These are phyloP conservation scores for Rhypophila decipiens DNA, from an alignment of 495 filamentous ascomycete genomes.

Conservation along the genomic window DNA sequence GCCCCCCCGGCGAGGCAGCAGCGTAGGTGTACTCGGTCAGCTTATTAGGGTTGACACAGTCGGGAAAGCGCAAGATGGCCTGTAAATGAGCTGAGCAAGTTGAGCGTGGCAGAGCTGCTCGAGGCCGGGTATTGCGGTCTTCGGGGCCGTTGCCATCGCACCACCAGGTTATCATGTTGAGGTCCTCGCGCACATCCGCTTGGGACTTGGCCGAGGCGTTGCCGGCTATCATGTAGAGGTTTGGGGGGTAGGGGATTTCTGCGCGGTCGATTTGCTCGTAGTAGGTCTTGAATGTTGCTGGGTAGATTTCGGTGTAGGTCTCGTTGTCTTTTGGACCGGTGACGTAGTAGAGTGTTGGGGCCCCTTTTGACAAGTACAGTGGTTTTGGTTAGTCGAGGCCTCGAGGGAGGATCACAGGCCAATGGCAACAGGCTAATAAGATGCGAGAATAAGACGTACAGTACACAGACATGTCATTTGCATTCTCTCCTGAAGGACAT, in stretches of 20 bases:
- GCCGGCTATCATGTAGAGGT: constrained; percentile 30
- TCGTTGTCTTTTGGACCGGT: constrained; percentile 25
- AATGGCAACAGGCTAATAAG: too few species aligned
- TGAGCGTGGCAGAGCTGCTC: constrained; percentile 23
- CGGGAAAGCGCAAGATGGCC: constrained; percentile 28
- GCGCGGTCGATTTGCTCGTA: constrained; percentile 75
- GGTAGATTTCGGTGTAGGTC: constrained; percentile 32
- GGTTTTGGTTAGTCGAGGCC: not conserved
- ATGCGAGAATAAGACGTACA: constrained; percentile 3
- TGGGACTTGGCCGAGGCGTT: constrained; percentile 27
- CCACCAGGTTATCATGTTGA: constrained; percentile 31
- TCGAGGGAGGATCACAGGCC: not conserved
- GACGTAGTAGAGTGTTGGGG: constrained; percentile 31
- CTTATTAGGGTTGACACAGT: constrained; percentile 25
- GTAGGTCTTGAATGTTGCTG: constrained; percentile 31
- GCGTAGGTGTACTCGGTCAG: constrained; percentile 29
- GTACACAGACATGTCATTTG: constrained; percentile 31
- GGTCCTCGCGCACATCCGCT: constrained; percentile 25
- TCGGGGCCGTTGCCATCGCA: constrained; percentile 30
- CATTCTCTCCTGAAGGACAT: constrained; percentile 31
- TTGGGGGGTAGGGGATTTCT: constrained; percentile 66
- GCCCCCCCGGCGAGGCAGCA: constrained; percentile 19
- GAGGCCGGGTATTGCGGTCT: constrained; percentile 23
- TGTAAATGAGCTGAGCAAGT: constrained; percentile 30
- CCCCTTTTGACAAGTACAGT: constrained; percentile 7